phyloP scores from a whole-genome alignment of 1,284 basidiomycete species.

The Ustilago tritici region DNA sequence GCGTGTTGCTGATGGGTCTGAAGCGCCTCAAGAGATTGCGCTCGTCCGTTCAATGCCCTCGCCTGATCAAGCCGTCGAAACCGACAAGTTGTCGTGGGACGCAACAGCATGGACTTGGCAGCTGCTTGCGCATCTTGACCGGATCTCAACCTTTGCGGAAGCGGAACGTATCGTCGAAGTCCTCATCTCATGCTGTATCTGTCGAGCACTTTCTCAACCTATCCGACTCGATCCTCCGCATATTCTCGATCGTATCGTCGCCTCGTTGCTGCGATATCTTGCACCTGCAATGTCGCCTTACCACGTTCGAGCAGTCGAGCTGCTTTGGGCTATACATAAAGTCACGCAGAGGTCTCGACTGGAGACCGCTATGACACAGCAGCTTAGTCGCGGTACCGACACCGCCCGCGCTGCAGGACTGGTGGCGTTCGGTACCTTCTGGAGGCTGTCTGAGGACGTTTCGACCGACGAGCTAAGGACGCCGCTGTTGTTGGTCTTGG shows the following conservation, averaged over 20 bases:
- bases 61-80: neutral
- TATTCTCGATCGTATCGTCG: conserved; percentile 36
- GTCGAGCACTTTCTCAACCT: conserved; percentile 36
- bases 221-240: conserved; percentile 35
- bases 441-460: conserved; percentile 83
- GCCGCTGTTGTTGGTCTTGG: conserved; percentile 87
- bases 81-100: conserved; percentile 38
- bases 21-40: conserved; percentile 31
- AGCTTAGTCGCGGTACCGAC: conserved; percentile 22
- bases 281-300: conserved; percentile 78
- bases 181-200: conserved; percentile 52
- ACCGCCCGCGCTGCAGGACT: conserved; percentile 73
- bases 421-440: conserved; percentile 90
- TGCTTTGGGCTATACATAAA: conserved; percentile 78
- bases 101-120: conserved; percentile 23
- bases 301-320: conserved; percentile 82
- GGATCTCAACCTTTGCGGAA: conserved; percentile 40
- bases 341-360: conserved; percentile 31
- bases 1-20: conserved; percentile 42
- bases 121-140: conserved; percentile 35
- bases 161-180: conserved; percentile 51
- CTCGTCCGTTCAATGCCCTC: conserved; percentile 17
- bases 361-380: conserved; percentile 46
- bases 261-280: conserved; percentile 81
- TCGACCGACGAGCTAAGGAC: conserved; percentile 65